Evolutionary conservation across 108 stramenopile species (phyloP).

Genomic region (Nitzschia palea): DNA sequence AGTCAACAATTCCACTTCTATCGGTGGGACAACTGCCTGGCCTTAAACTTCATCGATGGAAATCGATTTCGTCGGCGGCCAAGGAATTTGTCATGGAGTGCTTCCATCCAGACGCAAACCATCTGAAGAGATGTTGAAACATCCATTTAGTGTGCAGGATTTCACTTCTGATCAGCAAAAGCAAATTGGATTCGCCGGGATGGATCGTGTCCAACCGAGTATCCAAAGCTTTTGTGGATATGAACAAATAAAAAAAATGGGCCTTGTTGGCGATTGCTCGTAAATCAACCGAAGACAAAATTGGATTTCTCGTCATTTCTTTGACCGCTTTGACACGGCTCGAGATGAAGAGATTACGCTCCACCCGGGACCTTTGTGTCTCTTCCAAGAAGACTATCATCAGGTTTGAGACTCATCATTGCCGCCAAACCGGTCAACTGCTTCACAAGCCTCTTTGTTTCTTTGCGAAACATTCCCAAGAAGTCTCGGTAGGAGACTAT

Average conservation of each 20-base stretch:
- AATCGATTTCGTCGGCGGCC: slow-evolving; percentile 27
- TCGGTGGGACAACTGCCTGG: slow-evolving; percentile 21
- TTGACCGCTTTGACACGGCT: slow-evolving; percentile 40
- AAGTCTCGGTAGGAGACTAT: slow-evolving; percentile 82
- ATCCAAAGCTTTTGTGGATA: slow-evolving; percentile 55
- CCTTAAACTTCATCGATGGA: slow-evolving; percentile 56
- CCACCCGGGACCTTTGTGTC: slow-evolving; percentile 51
- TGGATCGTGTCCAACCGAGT: slow-evolving; percentile 43
- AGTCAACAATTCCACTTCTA: slow-evolving; percentile 15
- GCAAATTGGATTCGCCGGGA: slow-evolving; percentile 4
- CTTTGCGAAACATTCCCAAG: slow-evolving; percentile 30
- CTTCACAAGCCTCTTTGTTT: slow-evolving; percentile 8
- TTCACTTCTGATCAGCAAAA: not conserved
- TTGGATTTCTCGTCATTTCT: slow-evolving; percentile 56
- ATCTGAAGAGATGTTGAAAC: slow-evolving; percentile 39
- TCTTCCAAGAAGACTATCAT: slow-evolving; percentile 26
- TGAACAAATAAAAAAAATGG: slow-evolving; percentile 56
- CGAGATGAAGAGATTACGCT: slow-evolving; percentile 61
- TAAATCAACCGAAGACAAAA: slow-evolving; percentile 63
- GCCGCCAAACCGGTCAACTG: no score
- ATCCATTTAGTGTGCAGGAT: slow-evolving; percentile 35
- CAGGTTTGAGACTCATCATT: no score
- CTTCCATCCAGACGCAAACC: slow-evolving; percentile 41
- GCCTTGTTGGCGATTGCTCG: slow-evolving; percentile 74
- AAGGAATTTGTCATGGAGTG: slow-evolving; percentile 50